Conservation (phyloP, 192 early-diverging fungal genomes). For the Lobosporangium transversale region DNA sequence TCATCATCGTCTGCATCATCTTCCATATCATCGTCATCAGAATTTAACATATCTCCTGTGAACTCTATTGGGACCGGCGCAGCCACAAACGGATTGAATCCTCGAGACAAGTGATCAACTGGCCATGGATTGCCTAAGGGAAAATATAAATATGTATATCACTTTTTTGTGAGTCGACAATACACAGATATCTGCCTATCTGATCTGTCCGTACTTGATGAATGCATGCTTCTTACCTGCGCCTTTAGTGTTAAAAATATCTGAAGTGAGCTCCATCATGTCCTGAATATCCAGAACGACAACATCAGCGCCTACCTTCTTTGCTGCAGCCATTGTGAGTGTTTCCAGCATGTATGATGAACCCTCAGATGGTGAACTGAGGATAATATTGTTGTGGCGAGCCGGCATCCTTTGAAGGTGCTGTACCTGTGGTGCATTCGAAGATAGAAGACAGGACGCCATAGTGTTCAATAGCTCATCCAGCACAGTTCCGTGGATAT, state of each 20-base stretch:
- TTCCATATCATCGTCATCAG: constrained; percentile 32
- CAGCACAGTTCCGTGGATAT: constrained; percentile 24
- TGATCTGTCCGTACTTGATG: no score
- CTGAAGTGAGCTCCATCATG: constrained; percentile 61
- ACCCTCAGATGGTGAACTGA: constrained; percentile 54
- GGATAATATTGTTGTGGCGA: constrained; percentile 50
- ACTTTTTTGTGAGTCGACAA: no score
- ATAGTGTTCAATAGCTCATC: constrained; percentile 27
- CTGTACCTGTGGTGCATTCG: constrained; percentile 8
- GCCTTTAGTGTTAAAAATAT: constrained; percentile 51
- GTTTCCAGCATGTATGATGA: constrained; percentile 55
- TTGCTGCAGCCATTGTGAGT: constrained; percentile 56
- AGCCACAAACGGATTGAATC: constrained; percentile 42
- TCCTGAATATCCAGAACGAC: constrained; percentile 69
- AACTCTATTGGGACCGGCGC: constrained; percentile 31
- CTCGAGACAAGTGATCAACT: constrained; percentile 30
- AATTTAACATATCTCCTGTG: constrained; percentile 17
- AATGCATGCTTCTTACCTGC: constrained; percentile 6
- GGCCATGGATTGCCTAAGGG: constrained; percentile 44
- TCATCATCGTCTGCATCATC: constrained; percentile 56
- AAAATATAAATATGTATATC: no score
- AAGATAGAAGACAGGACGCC: constrained; percentile 34
- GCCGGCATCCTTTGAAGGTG: constrained; percentile 39
- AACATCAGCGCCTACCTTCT: constrained; percentile 64
- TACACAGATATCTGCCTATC: no score